Evolutionary conservation across 441 rosid genomes (phyloP).

Genomic region (Populus hybrid): DNA sequence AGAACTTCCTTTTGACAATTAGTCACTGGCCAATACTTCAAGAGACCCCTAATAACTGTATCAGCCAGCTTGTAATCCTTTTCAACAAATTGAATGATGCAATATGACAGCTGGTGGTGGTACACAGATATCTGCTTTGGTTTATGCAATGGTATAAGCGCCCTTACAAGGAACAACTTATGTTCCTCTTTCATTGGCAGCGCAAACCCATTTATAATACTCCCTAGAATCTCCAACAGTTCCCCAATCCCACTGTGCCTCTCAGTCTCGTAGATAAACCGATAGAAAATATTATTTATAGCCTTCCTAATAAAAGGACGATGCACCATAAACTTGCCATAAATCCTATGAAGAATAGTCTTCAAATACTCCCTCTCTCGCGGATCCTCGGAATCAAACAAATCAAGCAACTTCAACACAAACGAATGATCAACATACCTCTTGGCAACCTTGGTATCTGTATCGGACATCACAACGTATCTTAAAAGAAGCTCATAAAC

Average conservation of each 20-base stretch:
- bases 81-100: slow-evolving; percentile 82
- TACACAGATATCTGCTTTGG: slow-evolving; percentile 70
- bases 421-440: slow-evolving; percentile 81
- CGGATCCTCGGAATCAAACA: slow-evolving; percentile 88
- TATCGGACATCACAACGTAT: slow-evolving; percentile 71
- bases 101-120: slow-evolving; percentile 88
- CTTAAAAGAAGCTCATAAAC: slow-evolving; percentile 64
- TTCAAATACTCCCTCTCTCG: slow-evolving; percentile 88
- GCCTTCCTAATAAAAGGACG: slow-evolving; percentile 87
- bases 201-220: slow-evolving; percentile 94
- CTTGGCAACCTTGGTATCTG: slow-evolving; percentile 70
- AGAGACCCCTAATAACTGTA: slow-evolving; percentile 80
- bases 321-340: slow-evolving; percentile 81
- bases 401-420: slow-evolving; percentile 67
- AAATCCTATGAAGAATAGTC: slow-evolving; percentile 81
- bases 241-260: slow-evolving; percentile 88
- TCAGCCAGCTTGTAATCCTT: slow-evolving; percentile 90
- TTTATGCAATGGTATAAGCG: slow-evolving; percentile 88
- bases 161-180: slow-evolving; percentile 80
- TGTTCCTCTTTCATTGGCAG: slow-evolving; percentile 98
- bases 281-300: slow-evolving; percentile 70
- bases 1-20: slow-evolving; percentile 90
- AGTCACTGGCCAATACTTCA: slow-evolving; percentile 91
- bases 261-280: slow-evolving; percentile 86
- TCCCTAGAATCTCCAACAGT: slow-evolving; percentile 86